Percentiles rank a stretch among this genome's conserved stretches.
Evolutionary conservation across 129 eudicot genomes (phyloP).

Genomic region (Solidago caesia): DNA sequence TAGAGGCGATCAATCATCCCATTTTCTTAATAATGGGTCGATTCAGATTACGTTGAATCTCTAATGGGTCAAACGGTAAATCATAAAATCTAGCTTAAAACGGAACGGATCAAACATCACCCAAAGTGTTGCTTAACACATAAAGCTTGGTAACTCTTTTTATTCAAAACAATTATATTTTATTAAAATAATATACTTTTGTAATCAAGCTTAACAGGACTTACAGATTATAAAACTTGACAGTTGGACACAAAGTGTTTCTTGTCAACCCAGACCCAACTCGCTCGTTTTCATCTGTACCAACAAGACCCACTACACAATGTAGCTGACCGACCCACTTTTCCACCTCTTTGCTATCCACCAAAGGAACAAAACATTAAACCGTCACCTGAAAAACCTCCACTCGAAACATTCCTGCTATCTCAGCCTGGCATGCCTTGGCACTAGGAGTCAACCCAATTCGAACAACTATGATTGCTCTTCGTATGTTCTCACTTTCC

Average conservation of each 20-base stretch:
- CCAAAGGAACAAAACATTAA: background rate
- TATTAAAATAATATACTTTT: background rate
- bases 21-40: background rate
- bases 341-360: background rate
- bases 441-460: slow-evolving; percentile 32
- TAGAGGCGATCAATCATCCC: background rate
- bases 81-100: background rate
- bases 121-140: background rate
- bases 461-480: slow-evolving; percentile 41
- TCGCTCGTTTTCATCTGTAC: no score
- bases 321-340: background rate
- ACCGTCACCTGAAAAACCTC: slow-evolving; percentile 30
- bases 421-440: slow-evolving; percentile 29
- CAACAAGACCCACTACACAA: slow-evolving; percentile 2
- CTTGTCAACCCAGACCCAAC: background rate
- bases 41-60: no score
- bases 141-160: background rate
- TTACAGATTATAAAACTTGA: background rate
- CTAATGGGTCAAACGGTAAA: background rate
- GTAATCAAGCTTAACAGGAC: background rate
- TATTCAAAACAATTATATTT: background rate
- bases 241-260: background rate
- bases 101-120: no score
- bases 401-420: slow-evolving; percentile 35
- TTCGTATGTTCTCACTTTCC: slow-evolving; percentile 30